Conservation (phyloP, 169 alveolate species). For the Miamiensis avidus region DNA sequence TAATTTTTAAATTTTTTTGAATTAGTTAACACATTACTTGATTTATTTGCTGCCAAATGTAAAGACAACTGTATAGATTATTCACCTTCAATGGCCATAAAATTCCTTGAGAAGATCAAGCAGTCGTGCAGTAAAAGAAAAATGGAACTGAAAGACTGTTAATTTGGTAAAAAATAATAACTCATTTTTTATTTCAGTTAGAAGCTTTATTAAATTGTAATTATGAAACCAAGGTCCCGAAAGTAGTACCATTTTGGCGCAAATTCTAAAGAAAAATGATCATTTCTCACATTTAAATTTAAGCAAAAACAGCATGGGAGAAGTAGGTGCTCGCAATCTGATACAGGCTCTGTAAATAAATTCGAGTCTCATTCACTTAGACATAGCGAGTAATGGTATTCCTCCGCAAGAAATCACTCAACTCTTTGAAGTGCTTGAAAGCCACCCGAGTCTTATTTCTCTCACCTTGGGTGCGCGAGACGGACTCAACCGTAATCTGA, state of each 20-base stretch:
- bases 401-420: neutral
- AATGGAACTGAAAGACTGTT: neutral
- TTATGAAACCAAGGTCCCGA: no score
- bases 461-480: neutral
- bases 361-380: neutral
- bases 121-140: neutral
- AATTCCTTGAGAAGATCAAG: neutral
- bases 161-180: neutral
- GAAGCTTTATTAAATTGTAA: no score
- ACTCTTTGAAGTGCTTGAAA: no score
- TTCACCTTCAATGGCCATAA: neutral
- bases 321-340: neutral
- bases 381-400: neutral
- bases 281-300: neutral
- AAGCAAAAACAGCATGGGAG: no score
- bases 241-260: no score
- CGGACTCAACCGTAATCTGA: neutral
- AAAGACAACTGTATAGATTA: neutral
- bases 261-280: neutral
- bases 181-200: no score
- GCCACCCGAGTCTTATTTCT: neutral
- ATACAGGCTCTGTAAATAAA: neutral
- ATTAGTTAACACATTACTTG: neutral
- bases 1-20: neutral
- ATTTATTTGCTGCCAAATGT: neutral